Percentiles rank a stretch among this genome's conserved stretches.
phyloP scores from a whole-genome alignment of 129 eudicot genomes.

The Rutidosis leptorrhynchoides region DNA sequence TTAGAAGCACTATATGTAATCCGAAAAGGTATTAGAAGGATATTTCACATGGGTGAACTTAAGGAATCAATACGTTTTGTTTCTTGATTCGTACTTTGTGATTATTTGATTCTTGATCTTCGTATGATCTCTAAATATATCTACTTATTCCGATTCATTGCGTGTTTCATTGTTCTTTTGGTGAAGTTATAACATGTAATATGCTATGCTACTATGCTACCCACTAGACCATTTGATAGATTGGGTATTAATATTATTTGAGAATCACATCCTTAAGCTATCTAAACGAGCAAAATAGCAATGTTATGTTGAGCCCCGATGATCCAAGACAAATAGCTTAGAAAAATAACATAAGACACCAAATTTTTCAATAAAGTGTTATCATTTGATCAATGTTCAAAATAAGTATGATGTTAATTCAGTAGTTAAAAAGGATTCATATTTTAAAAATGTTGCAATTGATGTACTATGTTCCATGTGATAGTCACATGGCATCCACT shows the following conservation, averaged over 20 bases:
- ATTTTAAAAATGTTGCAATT: too few relatives aligned
- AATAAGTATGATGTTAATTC: too few relatives aligned
- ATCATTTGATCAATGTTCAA: too few relatives aligned
- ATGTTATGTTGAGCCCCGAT: too few relatives aligned
- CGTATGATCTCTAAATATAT: not conserved
- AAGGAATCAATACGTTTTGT: constrained; percentile 20
- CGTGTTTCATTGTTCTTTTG: constrained; percentile 6
- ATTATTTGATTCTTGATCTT: constrained; percentile 9
- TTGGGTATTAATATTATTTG: constrained; percentile 2
- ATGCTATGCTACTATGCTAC: not conserved
- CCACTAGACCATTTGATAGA: constrained; percentile 11
- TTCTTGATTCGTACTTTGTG: constrained; percentile 4
- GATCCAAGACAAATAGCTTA: too few relatives aligned
- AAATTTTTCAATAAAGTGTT: too few relatives aligned
- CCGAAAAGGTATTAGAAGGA: not conserved
- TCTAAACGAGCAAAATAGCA: not conserved
- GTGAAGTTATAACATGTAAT: constrained; percentile 1
- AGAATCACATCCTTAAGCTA: constrained; percentile 10
- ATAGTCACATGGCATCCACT: too few relatives aligned
- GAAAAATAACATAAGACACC: too few relatives aligned
- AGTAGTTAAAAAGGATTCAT: too few relatives aligned
- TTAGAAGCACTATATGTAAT: constrained; percentile 5
- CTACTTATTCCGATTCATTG: not conserved
- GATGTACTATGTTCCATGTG: too few relatives aligned
- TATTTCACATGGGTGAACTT: not conserved